A percentile compares a stretch with the other conserved stretches of the same genome.
phyloP scores from a whole-genome alignment of 192 early-diverging fungal genomes.

The Coemansia sp. region DNA sequence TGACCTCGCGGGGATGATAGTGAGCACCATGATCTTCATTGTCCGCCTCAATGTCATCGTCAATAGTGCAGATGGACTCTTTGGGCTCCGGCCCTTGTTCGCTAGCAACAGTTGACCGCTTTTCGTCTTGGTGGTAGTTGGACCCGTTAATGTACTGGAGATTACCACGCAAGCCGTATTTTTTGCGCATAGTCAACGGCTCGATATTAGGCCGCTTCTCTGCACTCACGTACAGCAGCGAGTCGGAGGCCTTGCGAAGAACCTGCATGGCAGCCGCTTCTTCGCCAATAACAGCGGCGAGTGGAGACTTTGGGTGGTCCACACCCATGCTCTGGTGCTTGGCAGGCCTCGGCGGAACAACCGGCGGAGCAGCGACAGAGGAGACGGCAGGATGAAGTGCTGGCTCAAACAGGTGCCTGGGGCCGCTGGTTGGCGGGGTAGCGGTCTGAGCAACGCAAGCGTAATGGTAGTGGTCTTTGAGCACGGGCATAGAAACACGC shows the following conservation, averaged over 20 bases:
- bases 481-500: constrained; percentile 53
- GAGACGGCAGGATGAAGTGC: not conserved
- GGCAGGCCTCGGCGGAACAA: constrained; percentile 30
- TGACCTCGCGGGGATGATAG: constrained; percentile 15
- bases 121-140: constrained; percentile 13
- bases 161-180: constrained; percentile 53
- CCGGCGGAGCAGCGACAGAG: constrained; percentile 7
- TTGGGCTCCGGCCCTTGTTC: constrained; percentile 42
- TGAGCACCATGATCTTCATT: constrained; percentile 3
- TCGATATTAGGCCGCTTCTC: constrained; percentile 54
- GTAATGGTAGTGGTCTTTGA: constrained; percentile 29
- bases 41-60: constrained; percentile 15
- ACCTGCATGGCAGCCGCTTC: constrained; percentile 33
- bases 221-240: constrained; percentile 48
- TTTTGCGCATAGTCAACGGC: constrained; percentile 54
- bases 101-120: not conserved
- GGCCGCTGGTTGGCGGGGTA: constrained; percentile 32
- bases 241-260: constrained; percentile 53
- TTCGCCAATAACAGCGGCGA: constrained; percentile 15
- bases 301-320: constrained; percentile 15
- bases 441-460: constrained; percentile 19
- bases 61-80: constrained; percentile 16
- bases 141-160: constrained; percentile 41
- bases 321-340: constrained; percentile 36
- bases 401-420: constrained; percentile 12